Evolutionary conservation across 257 asterid species (phyloP), one percentile per base, ranked within the genome.

Genomic region (Nemophila menziesii): DNA sequence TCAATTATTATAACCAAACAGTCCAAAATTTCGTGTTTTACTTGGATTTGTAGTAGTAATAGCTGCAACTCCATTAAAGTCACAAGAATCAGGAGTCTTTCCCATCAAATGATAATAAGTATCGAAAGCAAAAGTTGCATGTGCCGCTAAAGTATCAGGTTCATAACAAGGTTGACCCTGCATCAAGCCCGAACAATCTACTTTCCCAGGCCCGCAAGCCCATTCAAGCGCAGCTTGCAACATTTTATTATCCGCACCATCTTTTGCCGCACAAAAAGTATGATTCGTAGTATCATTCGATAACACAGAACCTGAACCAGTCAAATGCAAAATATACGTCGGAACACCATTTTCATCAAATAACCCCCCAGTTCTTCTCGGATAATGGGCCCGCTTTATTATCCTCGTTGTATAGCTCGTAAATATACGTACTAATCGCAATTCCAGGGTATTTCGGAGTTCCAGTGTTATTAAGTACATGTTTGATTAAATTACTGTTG

Each of bases 161-260:
- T 87, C 93, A 17, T 87, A 87, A 75, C 97, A 87, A 4, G 73
- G 63, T 46, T 71, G 80, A 12, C 97, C 97, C 60, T 79, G 93
- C 68, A 57, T 23, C 68, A 83, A 44, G 0, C 72, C 60, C 0
- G 93, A 70, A 34, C 95, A 87, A 34, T 87, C 86, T 43, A 87
- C 97, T 58, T 77, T 79, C 4, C 97, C 94, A 0, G 93, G 75
- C 14, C 96, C 96, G 26, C 96, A 86, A 0, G 96, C 96, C 96
- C 96, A 86, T 61, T 86, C 96, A 63, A 86, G 63, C 21, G 82
- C 96, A 40, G 96, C 96, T 72, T 86, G 96, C 56, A 86, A 58
- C 93, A 82, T 74, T 71, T 73, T 79, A n/a, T 37, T 11, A 29
- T 86, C 94, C 0, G 80, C 93, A 0, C 84, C 80, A 2, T 63